Evolutionary conservation across 176 grass and related monocot genomes (phyloP).

Genomic region (Poa annua): DNA sequence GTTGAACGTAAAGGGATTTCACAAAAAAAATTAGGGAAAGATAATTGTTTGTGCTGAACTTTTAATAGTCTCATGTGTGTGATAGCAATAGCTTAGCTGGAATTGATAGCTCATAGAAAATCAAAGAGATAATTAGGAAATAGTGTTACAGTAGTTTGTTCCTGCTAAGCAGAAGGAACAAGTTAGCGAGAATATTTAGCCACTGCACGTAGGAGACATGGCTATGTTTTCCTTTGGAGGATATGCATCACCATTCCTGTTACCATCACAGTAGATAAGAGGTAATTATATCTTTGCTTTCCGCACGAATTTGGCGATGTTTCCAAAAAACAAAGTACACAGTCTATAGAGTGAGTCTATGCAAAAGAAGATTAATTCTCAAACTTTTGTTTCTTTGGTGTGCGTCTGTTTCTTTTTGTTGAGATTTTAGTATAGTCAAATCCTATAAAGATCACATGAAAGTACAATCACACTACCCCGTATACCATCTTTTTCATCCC

Average conservation of each 20-base stretch:
- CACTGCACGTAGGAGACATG: neutral
- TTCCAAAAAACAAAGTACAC: neutral
- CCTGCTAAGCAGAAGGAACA: neutral
- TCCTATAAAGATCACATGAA: neutral
- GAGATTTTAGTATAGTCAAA: slow-evolving; percentile 24
- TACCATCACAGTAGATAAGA: neutral
- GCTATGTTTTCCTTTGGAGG: slow-evolving; percentile 7
- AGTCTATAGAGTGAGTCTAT: neutral
- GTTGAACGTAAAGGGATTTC: neutral
- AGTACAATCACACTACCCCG: neutral
- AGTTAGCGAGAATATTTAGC: neutral
- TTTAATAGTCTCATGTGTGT: neutral
- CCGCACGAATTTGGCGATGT: neutral
- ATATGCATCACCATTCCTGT: slow-evolving; percentile 13
- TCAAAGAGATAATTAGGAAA: neutral
- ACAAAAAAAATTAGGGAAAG: neutral
- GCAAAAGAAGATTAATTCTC: neutral
- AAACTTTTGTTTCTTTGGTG: neutral
- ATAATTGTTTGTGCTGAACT: neutral
- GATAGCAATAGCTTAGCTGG: neutral
- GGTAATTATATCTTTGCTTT: neutral
- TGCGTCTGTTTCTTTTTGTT: neutral
- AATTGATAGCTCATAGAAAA: neutral
- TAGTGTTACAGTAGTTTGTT: neutral
- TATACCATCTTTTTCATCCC: neutral